Conservation (phyloP, 2,329 filamentous ascomycete genomes). For the Trichophyton verrucosum region DNA sequence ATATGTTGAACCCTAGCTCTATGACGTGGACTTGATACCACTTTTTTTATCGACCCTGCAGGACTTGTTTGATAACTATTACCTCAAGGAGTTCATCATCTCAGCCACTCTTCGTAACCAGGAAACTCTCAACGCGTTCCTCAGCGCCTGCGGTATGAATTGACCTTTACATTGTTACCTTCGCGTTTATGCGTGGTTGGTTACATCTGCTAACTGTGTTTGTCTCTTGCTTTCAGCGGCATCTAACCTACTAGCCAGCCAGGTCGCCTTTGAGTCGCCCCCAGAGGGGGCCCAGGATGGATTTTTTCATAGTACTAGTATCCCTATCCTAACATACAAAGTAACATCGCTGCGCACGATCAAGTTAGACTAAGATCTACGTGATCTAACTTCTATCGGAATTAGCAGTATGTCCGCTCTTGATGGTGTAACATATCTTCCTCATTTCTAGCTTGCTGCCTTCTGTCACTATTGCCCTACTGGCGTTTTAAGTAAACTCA, state of each 20-base stretch:
- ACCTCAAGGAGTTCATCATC: conserved; percentile 43
- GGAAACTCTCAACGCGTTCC: conserved; percentile 48
- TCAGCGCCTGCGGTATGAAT: conserved; percentile 45
- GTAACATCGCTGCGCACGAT: not conserved
- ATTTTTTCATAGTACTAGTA: conserved; percentile 36
- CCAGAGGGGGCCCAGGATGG: conserved; percentile 33
- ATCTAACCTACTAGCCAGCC: conserved; percentile 25
- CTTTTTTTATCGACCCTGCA: conserved; percentile 44
- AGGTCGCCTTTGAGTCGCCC: conserved; percentile 33
- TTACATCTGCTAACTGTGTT: conserved; percentile 7
- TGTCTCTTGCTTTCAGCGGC: conserved; percentile 17
- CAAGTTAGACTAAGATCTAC: not conserved
- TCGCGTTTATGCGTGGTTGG: not conserved
- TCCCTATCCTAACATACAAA: conserved; percentile 28
- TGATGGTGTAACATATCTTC: not conserved
- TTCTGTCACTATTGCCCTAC: no score
- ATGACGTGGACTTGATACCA: conserved; percentile 47
- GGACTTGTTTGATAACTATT: conserved; percentile 44
- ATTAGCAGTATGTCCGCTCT: no score
- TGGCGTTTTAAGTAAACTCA: no score
- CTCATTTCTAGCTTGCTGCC: no score
- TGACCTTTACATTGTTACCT: not conserved
- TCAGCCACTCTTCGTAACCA: conserved; percentile 50
- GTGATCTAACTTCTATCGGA: not conserved
- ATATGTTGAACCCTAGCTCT: conserved; percentile 39